Conservation (phyloP, 495 filamentous ascomycete species). For the Physcia stellaris region DNA sequence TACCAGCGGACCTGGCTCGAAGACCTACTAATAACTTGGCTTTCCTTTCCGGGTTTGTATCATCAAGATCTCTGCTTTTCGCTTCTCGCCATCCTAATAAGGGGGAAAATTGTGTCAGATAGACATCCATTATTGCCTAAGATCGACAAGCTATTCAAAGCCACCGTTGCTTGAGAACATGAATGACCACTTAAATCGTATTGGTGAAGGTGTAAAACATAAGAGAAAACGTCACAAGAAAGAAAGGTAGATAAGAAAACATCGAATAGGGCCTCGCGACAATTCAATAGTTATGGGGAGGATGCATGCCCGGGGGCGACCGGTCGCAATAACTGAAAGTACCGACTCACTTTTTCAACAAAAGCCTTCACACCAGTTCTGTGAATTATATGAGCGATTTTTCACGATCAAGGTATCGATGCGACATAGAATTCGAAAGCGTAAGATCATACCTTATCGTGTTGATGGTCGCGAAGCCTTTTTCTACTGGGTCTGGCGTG, state of each 20-base stretch:
- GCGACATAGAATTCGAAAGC: slow-evolving; percentile 3
- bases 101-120: too few relatives aligned
- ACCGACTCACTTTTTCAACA: slow-evolving; percentile 53
- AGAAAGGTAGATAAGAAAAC: slow-evolving; percentile 11
- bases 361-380: slow-evolving; percentile 63
- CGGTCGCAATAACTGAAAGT: slow-evolving; percentile 2
- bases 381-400: slow-evolving; percentile 22
- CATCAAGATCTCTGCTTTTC: slow-evolving; percentile 86
- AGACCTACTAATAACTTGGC: slow-evolving; percentile 61
- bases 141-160: too few relatives aligned
- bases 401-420: background rate
- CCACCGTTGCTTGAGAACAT: too few relatives aligned
- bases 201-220: too few relatives aligned
- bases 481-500: slow-evolving; percentile 54
- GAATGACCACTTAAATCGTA: too few relatives aligned
- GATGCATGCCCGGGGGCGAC: slow-evolving; percentile 1
- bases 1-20: background rate
- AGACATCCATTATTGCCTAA: too few relatives aligned
- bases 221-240: slow-evolving; percentile 2
- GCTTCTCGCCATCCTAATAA: slow-evolving; percentile 75
- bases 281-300: background rate
- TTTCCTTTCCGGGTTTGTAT: slow-evolving; percentile 75
- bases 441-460: slow-evolving; percentile 49
- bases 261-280: background rate
- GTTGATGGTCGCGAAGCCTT: slow-evolving; percentile 63